Evolutionary conservation across 176 grass and related monocot genomes (phyloP), one percentile per base, ranked within the genome.

Genomic region (Poa annua): DNA sequence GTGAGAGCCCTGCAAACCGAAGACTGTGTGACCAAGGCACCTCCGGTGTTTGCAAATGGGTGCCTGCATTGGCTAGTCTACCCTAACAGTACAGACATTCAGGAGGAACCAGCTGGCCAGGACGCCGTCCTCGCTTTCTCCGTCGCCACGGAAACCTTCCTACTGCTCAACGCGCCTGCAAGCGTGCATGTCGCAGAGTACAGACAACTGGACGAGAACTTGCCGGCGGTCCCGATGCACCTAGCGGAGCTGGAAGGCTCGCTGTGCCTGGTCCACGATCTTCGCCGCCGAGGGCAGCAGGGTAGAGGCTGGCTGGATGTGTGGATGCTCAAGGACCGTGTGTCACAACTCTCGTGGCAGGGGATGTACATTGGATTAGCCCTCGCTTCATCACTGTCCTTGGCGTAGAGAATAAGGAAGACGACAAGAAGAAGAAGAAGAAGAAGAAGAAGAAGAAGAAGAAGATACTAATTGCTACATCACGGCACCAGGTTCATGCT

Each of bases 301-400:
- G 35, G 15, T 2, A 19, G 24, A 20, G 48, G 67, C 53, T 82
- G 14, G 14, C 22, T 82, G 9, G 52, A 82, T 15, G 51, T 82
- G 5, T 82, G 80, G 80, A 39, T 71, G 21, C 35, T 60, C 12
- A 60, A 68, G 21, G 36, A 72, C 6, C 25, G 3, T 65, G 21
- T 0, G 11, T 44, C 6, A 11, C 73, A 10, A 49, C 48, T 5
- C 73, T 77, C 17, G 16, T 77, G 22, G 45, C 83, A 45, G 13
- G 61, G 1, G 72, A 21, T 22, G n/a, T 41, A 3, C 60, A 76
- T 4, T 21, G n/a, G n/a, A n/a, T 1, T 16, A 39, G 11, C 33
- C 83, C 74, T 52, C 83, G 49, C 34, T 85, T 77, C 72, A 76
- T 84, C 72, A 85, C 82, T 34, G 11, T 84, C 4, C 82, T 84